phyloP scores from a whole-genome alignment of 306 rosid species.

The Lupinus albus region DNA sequence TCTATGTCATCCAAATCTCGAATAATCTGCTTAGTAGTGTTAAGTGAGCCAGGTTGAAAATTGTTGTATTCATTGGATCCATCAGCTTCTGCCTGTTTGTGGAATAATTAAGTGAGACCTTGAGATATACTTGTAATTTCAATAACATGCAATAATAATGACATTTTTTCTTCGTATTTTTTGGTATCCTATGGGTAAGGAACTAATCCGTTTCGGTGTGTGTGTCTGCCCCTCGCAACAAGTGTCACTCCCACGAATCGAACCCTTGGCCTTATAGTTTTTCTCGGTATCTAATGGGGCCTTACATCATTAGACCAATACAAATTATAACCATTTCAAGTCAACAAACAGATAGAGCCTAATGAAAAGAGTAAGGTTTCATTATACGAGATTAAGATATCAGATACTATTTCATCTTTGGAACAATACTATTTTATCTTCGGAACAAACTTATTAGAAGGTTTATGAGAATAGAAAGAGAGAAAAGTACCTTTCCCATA shows the following conservation, averaged over 20 bases:
- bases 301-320: too few species aligned
- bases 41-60: constrained; percentile 83
- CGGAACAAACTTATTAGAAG: constrained; percentile 13
- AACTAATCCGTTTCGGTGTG: too few species aligned
- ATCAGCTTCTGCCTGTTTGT: constrained; percentile 84
- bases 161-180: constrained; percentile 8
- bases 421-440: background rate
- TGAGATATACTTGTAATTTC: constrained; percentile 18
- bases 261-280: too few species aligned
- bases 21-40: constrained; percentile 75
- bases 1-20: constrained; percentile 73
- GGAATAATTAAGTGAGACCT: constrained; percentile 25
- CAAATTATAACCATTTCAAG: background rate
- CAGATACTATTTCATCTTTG: constrained; percentile 12
- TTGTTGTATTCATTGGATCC: constrained; percentile 91
- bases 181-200: too few species aligned
- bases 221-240: too few species aligned
- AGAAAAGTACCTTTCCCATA: constrained; percentile 83
- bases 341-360: background rate
- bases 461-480: constrained; percentile 23
- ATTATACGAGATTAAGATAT: background rate
- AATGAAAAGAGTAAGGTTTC: background rate
- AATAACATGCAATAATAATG: constrained; percentile 17
- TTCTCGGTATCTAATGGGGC: too few species aligned
- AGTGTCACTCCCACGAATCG: too few species aligned